A percentile compares a stretch with the other conserved stretches of the same genome.
Evolutionary conservation across 805 yeast genomes (phyloP).

Genomic region (Metschnikowia continentalis): DNA sequence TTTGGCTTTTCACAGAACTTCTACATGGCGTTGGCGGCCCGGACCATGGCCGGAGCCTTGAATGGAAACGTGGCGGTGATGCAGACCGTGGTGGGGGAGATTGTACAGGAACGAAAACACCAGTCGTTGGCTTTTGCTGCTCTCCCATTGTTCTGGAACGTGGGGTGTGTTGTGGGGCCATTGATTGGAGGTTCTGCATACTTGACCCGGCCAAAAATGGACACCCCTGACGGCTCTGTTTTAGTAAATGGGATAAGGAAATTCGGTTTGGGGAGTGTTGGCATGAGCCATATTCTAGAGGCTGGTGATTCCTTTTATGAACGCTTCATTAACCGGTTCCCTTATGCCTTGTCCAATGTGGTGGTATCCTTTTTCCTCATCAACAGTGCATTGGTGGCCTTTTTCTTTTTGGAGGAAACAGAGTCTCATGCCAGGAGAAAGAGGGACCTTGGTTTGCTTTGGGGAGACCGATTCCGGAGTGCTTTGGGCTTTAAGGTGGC

Average conservation of each 20-base stretch:
- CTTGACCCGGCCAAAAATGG: slow-evolving; percentile 24
- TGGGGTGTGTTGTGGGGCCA: slow-evolving; percentile 31
- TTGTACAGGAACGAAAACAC: slow-evolving; percentile 27
- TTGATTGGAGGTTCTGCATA: slow-evolving; percentile 28
- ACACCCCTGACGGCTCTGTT: background rate
- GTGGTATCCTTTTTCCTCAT: slow-evolving; percentile 28
- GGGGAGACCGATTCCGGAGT: slow-evolving; percentile 31
- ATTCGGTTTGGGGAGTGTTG: too few species aligned
- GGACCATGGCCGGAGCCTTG: slow-evolving; percentile 26
- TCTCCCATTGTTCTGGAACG: slow-evolving; percentile 30
- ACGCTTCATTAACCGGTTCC: slow-evolving; percentile 26
- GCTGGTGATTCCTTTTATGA: slow-evolving; percentile 19
- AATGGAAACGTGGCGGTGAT: slow-evolving; percentile 32
- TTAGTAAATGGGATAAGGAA: too few species aligned
- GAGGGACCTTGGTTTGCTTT: slow-evolving; percentile 27
- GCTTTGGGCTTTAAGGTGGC: slow-evolving; percentile 25
- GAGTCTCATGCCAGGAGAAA: slow-evolving; percentile 26
- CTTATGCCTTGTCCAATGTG: slow-evolving; percentile 38
- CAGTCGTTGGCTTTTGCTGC: slow-evolving; percentile 30
- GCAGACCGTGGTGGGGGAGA: slow-evolving; percentile 29
- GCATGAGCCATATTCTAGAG: too few species aligned
- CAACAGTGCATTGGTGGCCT: slow-evolving; percentile 26
- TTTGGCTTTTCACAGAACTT: slow-evolving; percentile 29
- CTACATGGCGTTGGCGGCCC: slow-evolving; percentile 26
- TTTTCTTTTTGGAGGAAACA: slow-evolving; percentile 38